Evolutionary conservation across 1,284 basidiomycete genomes (phyloP).

Genomic region (Cystobasidium pallidum): DNA sequence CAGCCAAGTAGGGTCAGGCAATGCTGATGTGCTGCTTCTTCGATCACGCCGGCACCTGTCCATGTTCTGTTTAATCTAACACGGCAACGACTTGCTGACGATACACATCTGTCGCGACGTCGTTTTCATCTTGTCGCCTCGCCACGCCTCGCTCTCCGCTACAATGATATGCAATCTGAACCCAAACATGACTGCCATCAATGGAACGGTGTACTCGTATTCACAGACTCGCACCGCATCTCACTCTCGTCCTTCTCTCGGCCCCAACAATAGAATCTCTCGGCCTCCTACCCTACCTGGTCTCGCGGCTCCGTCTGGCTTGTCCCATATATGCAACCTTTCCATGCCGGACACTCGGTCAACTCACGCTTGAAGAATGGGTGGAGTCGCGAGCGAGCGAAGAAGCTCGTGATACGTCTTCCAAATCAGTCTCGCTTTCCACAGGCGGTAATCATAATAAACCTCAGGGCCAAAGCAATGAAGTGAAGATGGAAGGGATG

Average conservation of each 20-base stretch:
- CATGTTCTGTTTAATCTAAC: no score
- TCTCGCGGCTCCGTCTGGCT: slow-evolving; percentile 77
- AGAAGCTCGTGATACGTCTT: slow-evolving; percentile 47
- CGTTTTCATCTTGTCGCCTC: not conserved
- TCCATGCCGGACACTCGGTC: slow-evolving; percentile 94
- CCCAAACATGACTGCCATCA: not conserved
- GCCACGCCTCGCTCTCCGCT: not conserved
- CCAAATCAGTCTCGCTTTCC: not conserved
- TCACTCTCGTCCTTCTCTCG: slow-evolving; percentile 87
- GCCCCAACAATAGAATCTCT: slow-evolving; percentile 88
- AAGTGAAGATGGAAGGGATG: not conserved
- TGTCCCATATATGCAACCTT: slow-evolving; percentile 95
- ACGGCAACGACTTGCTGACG: no score
- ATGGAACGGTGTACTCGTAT: not conserved
- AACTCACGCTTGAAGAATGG: slow-evolving; percentile 66
- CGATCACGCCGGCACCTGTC: not conserved
- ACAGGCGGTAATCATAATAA: not conserved
- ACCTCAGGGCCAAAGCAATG: not conserved
- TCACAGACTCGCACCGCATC: slow-evolving; percentile 73
- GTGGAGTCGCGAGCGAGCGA: slow-evolving; percentile 47
- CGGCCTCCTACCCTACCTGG: slow-evolving; percentile 63
- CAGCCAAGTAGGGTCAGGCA: not conserved
- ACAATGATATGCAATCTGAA: no score
- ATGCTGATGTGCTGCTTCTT: slow-evolving; percentile 11
- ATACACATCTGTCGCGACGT: no score